Percentiles rank a stretch among this genome's conserved stretches.
These are phyloP conservation scores for Neltuma alba DNA, from an alignment of 306 rosid species.

Conservation along the genomic window DNA sequence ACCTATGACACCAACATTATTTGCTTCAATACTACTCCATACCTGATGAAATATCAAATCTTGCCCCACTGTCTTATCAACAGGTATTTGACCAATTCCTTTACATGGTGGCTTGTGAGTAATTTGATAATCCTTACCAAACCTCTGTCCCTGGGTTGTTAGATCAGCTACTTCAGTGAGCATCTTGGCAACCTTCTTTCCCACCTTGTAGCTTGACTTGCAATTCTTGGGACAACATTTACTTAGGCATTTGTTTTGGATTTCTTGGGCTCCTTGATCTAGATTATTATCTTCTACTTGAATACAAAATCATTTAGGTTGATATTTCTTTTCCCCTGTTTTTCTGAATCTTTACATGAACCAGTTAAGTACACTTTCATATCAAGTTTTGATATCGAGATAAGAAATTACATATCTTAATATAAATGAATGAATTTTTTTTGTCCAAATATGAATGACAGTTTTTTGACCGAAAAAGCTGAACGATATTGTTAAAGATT, in stretches of 20 bases:
- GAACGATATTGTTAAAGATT: too few species aligned
- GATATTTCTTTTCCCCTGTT: background rate
- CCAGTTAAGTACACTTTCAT: background rate
- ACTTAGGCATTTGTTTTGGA: background rate
- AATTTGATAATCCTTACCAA: background rate
- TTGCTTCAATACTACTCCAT: too few species aligned
- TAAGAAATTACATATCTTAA: background rate
- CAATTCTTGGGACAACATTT: too few species aligned
- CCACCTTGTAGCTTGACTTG: too few species aligned
- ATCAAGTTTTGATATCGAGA: background rate
- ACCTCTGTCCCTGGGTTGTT: fast-evolving
- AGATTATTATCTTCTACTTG: background rate
- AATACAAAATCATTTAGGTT: background rate
- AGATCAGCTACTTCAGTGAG: background rate
- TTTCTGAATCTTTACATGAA: fast-evolving
- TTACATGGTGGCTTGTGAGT: background rate
- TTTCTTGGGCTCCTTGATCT: background rate
- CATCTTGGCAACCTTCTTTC: too few species aligned
- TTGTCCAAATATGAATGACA: too few species aligned
- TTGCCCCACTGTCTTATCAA: too few species aligned
- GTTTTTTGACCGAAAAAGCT: too few species aligned
- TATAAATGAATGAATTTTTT: too few species aligned
- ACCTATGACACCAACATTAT: too few species aligned
- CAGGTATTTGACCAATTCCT: too few species aligned
- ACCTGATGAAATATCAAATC: too few species aligned